Conservation (phyloP, 768 basidiomycete genomes). For the Cystofilobasidium capitatum region DNA sequence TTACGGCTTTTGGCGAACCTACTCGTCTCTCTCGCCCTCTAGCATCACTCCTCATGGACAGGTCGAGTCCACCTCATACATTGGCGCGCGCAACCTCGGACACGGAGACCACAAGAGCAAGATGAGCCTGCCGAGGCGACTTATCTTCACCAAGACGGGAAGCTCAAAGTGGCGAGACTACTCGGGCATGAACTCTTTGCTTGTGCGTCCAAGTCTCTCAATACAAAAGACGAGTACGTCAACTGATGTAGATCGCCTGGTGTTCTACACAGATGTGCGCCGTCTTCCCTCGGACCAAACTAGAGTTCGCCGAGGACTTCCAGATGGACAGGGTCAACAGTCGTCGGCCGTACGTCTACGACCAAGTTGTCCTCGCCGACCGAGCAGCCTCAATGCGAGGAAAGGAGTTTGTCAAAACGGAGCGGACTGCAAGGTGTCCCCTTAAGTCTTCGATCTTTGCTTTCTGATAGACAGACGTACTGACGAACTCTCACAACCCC, state of each 20-base stretch:
- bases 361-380: conserved; percentile 79
- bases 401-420: conserved; percentile 55
- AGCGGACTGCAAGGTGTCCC: conserved; percentile 54
- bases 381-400: conserved; percentile 74
- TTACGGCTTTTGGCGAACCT: conserved; percentile 86
- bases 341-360: conserved; percentile 62
- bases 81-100: not conserved
- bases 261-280: conserved; percentile 64
- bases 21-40: conserved; percentile 64
- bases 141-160: conserved; percentile 66
- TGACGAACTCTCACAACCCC: not conserved
- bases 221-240: no score
- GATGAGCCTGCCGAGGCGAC: conserved; percentile 61
- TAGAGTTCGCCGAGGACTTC: conserved; percentile 79
- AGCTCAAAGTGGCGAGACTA: conserved; percentile 82
- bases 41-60: conserved; percentile 44
- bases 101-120: conserved; percentile 50
- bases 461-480: not conserved
- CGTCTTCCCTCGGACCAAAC: conserved; percentile 65
- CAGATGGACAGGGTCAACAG: conserved; percentile 58
- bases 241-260: not conserved
- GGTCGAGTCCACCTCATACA: not conserved
- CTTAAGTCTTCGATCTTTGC: not conserved
- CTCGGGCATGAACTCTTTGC: conserved; percentile 60
- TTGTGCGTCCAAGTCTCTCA: not conserved